Percentiles rank a stretch among this genome's conserved stretches.
phyloP scores from a whole-genome alignment of 148 eudicot species.

The Rhododendron ferrugineum region DNA sequence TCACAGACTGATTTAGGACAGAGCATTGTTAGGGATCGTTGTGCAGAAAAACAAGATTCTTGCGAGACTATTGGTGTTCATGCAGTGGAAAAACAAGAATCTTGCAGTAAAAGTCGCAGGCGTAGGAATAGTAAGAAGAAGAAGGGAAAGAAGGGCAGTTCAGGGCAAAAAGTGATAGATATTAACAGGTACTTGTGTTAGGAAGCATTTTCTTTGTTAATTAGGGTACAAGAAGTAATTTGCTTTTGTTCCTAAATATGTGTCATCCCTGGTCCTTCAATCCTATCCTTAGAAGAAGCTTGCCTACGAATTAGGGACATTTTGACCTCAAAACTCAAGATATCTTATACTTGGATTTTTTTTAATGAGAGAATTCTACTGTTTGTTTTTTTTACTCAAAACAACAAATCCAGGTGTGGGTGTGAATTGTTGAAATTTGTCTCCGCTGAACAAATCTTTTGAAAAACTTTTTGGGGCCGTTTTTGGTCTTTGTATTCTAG shows the following conservation, averaged over 20 bases:
- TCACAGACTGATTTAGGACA: constrained; percentile 20
- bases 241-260: neutral
- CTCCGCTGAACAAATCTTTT: neutral
- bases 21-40: constrained; percentile 15
- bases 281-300: neutral
- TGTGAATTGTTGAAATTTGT: neutral
- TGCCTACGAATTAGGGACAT: neutral
- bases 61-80: neutral
- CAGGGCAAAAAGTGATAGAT: constrained; percentile 39
- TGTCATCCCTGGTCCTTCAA: neutral
- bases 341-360: neutral
- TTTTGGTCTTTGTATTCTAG: neutral
- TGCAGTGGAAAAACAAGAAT: constrained; percentile 22
- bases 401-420: neutral
- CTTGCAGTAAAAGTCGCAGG: constrained; percentile 20
- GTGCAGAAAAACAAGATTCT: constrained; percentile 25
- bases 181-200: constrained; percentile 44
- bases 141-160: constrained; percentile 33
- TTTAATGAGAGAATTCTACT: neutral
- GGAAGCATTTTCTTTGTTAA: neutral
- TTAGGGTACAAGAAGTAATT: neutral
- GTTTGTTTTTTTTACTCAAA: too few relatives aligned
- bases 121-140: constrained; percentile 45
- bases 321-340: neutral
- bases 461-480: neutral